Evolutionary conservation across 192 early-diverging fungal species (phyloP).

Genomic region (Spizellomyces punctatus): DNA sequence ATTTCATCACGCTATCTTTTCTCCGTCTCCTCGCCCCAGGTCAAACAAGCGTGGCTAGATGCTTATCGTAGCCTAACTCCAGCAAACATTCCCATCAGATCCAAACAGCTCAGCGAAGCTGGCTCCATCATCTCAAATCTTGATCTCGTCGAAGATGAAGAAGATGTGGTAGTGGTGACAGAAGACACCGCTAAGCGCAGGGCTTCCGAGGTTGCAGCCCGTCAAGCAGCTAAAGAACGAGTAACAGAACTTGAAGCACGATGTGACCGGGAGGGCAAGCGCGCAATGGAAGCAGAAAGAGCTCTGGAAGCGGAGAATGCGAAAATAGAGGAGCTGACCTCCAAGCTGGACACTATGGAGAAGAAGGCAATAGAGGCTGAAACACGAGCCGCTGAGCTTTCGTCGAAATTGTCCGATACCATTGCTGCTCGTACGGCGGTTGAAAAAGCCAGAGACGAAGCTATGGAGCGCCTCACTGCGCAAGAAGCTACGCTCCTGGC

Average conservation of each 20-base stretch:
- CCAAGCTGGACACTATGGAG: background rate
- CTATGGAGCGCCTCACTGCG: conserved; percentile 1
- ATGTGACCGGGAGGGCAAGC: background rate
- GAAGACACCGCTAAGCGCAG: conserved; percentile 12
- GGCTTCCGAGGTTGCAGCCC: background rate
- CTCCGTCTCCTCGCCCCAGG: conserved; percentile 21
- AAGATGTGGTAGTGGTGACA: conserved; percentile 16
- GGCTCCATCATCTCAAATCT: background rate
- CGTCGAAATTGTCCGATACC: background rate
- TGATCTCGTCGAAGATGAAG: conserved; percentile 37
- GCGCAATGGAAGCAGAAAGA: background rate
- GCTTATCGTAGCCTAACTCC: conserved; percentile 44
- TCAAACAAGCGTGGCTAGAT: conserved; percentile 52
- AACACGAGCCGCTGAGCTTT: background rate
- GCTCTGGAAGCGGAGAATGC: background rate
- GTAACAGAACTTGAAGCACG: conserved; percentile 10
- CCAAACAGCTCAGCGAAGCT: conserved; percentile 44
- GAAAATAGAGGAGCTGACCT: background rate
- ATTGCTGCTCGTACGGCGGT: background rate
- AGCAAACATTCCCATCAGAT: conserved; percentile 23
- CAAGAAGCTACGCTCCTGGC: conserved; percentile 15
- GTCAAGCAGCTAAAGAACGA: background rate
- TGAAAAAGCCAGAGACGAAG: conserved; percentile 20
- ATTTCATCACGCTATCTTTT: conserved; percentile 43
- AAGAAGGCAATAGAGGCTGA: background rate